Percentiles rank a stretch among this genome's conserved stretches.
Conservation (phyloP, 2,329 filamentous ascomycete species). For the Cytospora paraplurivora region DNA sequence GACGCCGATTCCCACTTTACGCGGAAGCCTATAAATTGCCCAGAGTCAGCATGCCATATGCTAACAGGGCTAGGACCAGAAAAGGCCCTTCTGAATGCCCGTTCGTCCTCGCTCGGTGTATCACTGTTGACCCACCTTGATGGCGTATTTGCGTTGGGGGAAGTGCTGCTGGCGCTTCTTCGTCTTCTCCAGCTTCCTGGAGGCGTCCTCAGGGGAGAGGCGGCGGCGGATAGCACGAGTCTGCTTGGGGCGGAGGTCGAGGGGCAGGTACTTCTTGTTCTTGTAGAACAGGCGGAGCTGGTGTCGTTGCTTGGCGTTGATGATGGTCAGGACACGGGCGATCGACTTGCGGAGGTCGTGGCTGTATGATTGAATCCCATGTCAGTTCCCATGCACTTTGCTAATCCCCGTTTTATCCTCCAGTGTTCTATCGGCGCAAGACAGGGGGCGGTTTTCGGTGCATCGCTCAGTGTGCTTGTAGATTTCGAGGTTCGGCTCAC, state of each 20-base stretch:
- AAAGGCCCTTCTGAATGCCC: not conserved
- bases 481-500: conserved; percentile 56
- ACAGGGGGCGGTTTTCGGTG: not conserved
- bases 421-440: not conserved
- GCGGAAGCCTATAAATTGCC: conserved; percentile 24
- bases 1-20: conserved; percentile 28
- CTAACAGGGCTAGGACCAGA: not conserved
- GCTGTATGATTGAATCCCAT: conserved; percentile 52
- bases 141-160: conserved; percentile 97
- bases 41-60: conserved; percentile 15
- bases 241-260: conserved; percentile 98
- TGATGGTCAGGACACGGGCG: conserved; percentile 97
- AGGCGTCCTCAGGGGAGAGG: conserved; percentile 88
- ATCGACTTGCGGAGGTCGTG: conserved; percentile 99
- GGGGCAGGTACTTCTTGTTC: conserved; percentile 98
- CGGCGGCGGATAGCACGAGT: conserved; percentile 97
- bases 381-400: conserved; percentile 29
- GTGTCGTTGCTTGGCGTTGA: conserved; percentile 98
- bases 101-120: not conserved
- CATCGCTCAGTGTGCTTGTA: conserved; percentile 19
- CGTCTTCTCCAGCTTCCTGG: conserved; percentile 85
- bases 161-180: conserved; percentile 97
- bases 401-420: conserved; percentile 13
- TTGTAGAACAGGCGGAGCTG: conserved; percentile 99
- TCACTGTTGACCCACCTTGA: conserved; percentile 73